Evolutionary conservation across 2,329 filamentous ascomycete genomes (phyloP).

Genomic region (Penicillium sp.): DNA sequence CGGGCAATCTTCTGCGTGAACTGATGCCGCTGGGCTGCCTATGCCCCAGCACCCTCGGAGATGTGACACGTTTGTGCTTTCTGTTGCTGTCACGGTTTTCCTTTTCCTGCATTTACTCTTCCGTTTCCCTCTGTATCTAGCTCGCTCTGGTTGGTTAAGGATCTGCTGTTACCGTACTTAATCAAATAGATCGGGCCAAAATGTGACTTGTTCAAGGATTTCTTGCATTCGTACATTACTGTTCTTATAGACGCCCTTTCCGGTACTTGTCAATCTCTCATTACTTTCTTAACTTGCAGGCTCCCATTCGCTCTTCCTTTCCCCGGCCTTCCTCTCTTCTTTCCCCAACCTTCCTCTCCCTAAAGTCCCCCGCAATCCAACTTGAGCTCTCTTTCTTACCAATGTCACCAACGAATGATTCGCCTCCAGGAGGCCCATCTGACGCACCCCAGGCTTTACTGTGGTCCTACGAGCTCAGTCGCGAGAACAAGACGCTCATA

Average conservation of each 20-base stretch:
- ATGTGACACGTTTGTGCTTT: slow-evolving; percentile 38
- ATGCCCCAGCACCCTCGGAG: slow-evolving; percentile 36
- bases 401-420: background rate
- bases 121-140: slow-evolving; percentile 32
- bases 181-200: slow-evolving; percentile 37
- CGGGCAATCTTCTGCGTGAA: background rate
- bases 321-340: background rate
- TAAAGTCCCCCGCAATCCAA: background rate
- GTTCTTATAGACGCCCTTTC: background rate
- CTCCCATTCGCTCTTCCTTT: background rate
- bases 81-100: slow-evolving; percentile 35
- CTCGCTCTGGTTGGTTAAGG: slow-evolving; percentile 39
- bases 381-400: background rate
- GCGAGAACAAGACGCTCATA: slow-evolving; percentile 33
- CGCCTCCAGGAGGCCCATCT: background rate
- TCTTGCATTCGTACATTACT: slow-evolving; percentile 7
- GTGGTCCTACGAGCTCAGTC: slow-evolving; percentile 39
- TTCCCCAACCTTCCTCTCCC: background rate
- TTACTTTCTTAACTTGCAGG: background rate
- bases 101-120: slow-evolving; percentile 31
- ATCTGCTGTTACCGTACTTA: slow-evolving; percentile 32
- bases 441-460: slow-evolving; percentile 27
- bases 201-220: slow-evolving; percentile 35
- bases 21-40: slow-evolving; percentile 8
- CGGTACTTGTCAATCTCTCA: background rate